Base-by-base conservation (phyloP, 176 grass and related monocot species). In the Juncus effusus region DNA sequence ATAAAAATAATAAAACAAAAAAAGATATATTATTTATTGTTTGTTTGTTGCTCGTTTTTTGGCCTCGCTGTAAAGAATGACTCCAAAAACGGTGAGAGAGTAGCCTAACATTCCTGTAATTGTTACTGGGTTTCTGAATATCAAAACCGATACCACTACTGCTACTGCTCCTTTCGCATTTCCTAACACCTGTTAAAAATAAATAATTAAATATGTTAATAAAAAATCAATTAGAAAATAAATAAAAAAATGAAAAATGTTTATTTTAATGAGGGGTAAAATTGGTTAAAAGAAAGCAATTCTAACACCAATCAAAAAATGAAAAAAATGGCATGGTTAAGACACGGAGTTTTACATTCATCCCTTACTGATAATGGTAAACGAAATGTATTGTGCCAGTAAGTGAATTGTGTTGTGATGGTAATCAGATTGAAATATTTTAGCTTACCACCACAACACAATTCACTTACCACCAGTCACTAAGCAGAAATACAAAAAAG, bases 91-190 rank as follows among this genome's bases (percentile, higher is more conserved):
- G 6, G 42, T 76, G 64, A 75, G 41, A 9, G 57, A 6, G 7
- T 69, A 77, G 14, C 72, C 71, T 12, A 76, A 35, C 56, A 63
- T 75, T 19, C 62, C 81, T 47, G 57, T 60, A 16, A 79, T n/a
- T 35, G 64, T 76, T 56, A 79, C 44, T 51, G 52, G 60, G 35
- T 76, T 80, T 65, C 39, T 74, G 28, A 80, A 79, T 57, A 77
- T 59, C 6, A 80, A 62, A 70, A 75, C 66, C 51, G 63, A 74
- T 15, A 73, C 60, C 10, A 80, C 69, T 7, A 80, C 68, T 9
- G 68, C 69, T 13, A 74, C 69, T n/a, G 68, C 78, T 16, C 78
- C 69, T 63, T 80, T 74, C 9, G 68, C 78, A 60, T 80, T 74
- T 65, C 69, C 78, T 5, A 73, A 60, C 54, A 74, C 68, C 69